Conservation (phyloP, 2,329 filamentous ascomycete genomes). For the Sporothrix humicola region DNA sequence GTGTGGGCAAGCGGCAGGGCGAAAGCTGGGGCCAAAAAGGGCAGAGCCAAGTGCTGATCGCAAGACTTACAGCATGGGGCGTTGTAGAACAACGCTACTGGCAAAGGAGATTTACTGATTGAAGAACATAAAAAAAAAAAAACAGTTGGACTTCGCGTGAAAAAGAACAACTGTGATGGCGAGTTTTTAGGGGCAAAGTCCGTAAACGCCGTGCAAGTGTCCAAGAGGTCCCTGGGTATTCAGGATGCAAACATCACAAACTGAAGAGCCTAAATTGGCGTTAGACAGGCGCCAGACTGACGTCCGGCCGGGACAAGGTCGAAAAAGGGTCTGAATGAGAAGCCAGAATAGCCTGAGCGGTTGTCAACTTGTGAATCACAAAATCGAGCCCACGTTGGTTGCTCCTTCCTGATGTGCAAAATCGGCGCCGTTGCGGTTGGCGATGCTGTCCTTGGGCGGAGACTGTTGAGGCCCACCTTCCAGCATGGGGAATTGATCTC, state of each 20-base stretch:
- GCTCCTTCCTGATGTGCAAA: neutral
- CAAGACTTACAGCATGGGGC: neutral
- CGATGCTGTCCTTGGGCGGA: slow-evolving; percentile 1
- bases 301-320: neutral
- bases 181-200: slow-evolving; percentile 1
- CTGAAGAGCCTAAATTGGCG: slow-evolving; percentile 3
- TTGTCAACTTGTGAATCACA: neutral
- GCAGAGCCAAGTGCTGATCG: slow-evolving; percentile 10
- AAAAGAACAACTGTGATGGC: slow-evolving; percentile 8
- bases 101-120: neutral
- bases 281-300: neutral
- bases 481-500: neutral
- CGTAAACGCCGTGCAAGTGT: slow-evolving; percentile 20
- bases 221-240: neutral
- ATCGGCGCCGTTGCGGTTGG: neutral
- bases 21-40: slow-evolving; percentile 4
- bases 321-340: neutral
- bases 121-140: neutral
- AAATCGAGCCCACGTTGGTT: neutral
- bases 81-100: neutral
- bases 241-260: slow-evolving; percentile 7
- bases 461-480: slow-evolving; percentile 14
- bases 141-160: neutral
- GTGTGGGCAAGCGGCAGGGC: slow-evolving; percentile 1
- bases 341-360: slow-evolving; percentile 10